Conservation (phyloP, 805 yeast genomes). For the Candida maris region DNA sequence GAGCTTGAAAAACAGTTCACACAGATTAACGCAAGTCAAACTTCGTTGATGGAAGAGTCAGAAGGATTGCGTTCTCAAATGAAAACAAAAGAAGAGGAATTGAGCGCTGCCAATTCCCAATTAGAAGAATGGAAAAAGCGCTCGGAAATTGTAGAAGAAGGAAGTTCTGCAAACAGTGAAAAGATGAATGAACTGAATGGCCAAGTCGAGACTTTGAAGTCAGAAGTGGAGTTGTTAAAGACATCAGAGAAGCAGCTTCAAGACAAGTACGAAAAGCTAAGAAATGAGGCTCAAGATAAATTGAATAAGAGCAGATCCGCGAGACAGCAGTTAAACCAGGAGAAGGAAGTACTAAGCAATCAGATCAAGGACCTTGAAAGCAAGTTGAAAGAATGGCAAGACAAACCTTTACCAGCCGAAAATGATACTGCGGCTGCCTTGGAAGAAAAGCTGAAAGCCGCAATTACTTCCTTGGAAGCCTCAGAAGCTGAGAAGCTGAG, state of each 20-base stretch:
- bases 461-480: constrained; percentile 7
- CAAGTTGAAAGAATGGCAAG: constrained; percentile 5
- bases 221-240: constrained; percentile 15
- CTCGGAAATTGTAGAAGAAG: constrained; percentile 42
- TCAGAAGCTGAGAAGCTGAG: constrained; percentile 13
- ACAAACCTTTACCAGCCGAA: background rate
- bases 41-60: constrained; percentile 15
- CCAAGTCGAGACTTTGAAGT: constrained; percentile 25
- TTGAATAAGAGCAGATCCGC: constrained; percentile 26
- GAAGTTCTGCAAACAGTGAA: constrained; percentile 13
- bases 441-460: constrained; percentile 3
- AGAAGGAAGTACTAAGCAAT: constrained; percentile 13
- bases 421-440: constrained; percentile 1
- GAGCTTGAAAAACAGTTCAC: constrained; percentile 17
- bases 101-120: constrained; percentile 48
- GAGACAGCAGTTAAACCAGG: constrained; percentile 17
- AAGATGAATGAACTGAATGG: constrained; percentile 15
- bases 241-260: constrained; percentile 15
- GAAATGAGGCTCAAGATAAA: constrained; percentile 29
- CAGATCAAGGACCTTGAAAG: constrained; percentile 16
- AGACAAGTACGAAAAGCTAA: constrained; percentile 28
- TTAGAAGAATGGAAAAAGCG: constrained; percentile 56
- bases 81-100: constrained; percentile 47
- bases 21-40: constrained; percentile 2
- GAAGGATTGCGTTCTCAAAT: constrained; percentile 26